A percentile compares a stretch with the other conserved stretches of the same genome.
phyloP scores from a whole-genome alignment of 805 yeast genomes.

The Saccharomyces mikatae region DNA sequence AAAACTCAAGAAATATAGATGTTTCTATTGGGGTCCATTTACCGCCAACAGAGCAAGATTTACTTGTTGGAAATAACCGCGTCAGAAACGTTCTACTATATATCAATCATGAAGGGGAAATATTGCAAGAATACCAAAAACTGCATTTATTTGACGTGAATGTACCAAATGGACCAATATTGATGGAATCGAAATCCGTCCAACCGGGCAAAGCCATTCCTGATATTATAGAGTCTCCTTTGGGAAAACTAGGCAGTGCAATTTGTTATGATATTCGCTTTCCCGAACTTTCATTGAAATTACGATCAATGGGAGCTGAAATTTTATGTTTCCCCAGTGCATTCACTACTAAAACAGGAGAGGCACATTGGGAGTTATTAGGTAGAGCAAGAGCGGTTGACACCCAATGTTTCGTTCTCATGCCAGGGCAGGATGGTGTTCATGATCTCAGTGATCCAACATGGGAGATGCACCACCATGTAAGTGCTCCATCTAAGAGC shows the following conservation, averaged over 20 bases:
- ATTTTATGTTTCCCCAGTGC: conserved; percentile 83
- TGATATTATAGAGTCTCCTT: conserved; percentile 49
- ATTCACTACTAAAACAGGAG: conserved; percentile 85
- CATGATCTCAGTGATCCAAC: conserved; percentile 49
- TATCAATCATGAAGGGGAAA: conserved; percentile 56
- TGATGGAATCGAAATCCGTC: conserved; percentile 70
- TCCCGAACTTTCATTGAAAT: conserved; percentile 65
- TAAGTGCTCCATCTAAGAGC: not conserved
- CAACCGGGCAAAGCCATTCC: conserved; percentile 61
- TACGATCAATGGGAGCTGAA: conserved; percentile 65
- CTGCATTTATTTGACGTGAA: conserved; percentile 86
- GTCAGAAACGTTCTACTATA: conserved; percentile 70
- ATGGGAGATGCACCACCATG: conserved; percentile 15
- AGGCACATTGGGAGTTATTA: conserved; percentile 78
- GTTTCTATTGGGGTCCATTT: conserved; percentile 88
- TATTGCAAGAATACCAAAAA: conserved; percentile 69
- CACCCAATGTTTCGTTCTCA: conserved; percentile 74
- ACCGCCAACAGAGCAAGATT: conserved; percentile 39
- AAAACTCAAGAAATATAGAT: conserved; percentile 38
- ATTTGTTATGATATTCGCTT: conserved; percentile 85
- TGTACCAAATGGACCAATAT: conserved; percentile 67
- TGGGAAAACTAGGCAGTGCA: conserved; percentile 59
- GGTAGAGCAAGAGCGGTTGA: conserved; percentile 84
- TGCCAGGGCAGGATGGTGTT: conserved; percentile 83
- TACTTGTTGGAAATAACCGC: conserved; percentile 29